A percentile compares a stretch with the other conserved stretches of the same genome.
Conservation (phyloP, 345 rosid genomes). For the Citrus glauca region DNA sequence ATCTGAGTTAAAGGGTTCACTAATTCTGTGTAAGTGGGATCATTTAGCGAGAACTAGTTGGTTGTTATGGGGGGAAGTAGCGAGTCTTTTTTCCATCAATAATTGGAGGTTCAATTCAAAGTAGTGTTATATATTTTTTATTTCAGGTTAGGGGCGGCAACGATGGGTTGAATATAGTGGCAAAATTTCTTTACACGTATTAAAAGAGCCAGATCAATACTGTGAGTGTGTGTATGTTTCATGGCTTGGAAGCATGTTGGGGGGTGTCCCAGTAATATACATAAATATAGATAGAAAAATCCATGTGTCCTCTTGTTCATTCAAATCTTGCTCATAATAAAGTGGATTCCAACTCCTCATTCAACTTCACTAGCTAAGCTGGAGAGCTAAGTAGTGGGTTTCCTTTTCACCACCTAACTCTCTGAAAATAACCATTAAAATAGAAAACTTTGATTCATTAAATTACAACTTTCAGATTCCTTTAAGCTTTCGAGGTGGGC, state of each 20-base stretch:
- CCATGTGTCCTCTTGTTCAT: conserved; percentile 31
- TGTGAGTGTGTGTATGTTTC: conserved; percentile 14
- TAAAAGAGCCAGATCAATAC: conserved; percentile 15
- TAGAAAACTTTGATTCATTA: conserved; percentile 22
- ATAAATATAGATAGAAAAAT: not conserved
- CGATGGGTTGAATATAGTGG: conserved; percentile 55
- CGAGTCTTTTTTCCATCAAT: conserved; percentile 40
- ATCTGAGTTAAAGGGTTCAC: conserved; percentile 8
- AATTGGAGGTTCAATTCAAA: conserved; percentile 30
- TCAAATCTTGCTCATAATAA: conserved; percentile 50
- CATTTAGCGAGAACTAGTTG: conserved; percentile 14
- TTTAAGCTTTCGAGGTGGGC: conserved; percentile 44
- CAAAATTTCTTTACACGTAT: conserved; percentile 62
- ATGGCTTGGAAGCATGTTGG: conserved; percentile 54
- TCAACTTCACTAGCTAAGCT: conserved; percentile 25
- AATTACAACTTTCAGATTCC: conserved; percentile 29
- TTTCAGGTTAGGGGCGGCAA: conserved; percentile 44
- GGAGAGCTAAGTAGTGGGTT: conserved; percentile 39
- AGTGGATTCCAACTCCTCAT: conserved; percentile 96
- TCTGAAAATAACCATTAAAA: conserved; percentile 42
- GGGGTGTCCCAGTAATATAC: conserved; percentile 33
- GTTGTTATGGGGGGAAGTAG: conserved; percentile 19
- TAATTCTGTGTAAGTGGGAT: not conserved
- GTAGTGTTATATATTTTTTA: conserved; percentile 13
- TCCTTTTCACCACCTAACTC: conserved; percentile 92